Evolutionary conservation across 768 basidiomycete genomes (phyloP).

Genomic region (Sistotremastrum niveocremeum): DNA sequence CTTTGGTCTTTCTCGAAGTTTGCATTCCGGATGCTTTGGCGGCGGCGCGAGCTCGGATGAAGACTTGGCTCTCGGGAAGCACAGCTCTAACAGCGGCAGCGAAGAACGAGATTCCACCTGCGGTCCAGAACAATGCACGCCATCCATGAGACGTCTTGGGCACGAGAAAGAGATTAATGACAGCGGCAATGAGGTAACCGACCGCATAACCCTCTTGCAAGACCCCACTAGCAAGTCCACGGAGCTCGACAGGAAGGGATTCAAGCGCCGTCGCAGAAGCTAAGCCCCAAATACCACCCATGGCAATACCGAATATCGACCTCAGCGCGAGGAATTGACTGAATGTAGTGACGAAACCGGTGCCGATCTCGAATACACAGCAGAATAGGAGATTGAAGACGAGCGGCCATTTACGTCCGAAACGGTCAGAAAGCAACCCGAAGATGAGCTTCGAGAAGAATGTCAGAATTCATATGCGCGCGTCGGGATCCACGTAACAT

Average conservation of each 20-base stretch:
- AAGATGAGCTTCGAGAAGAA: constrained; percentile 39
- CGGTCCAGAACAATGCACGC: constrained; percentile 76
- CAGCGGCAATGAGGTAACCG: constrained; percentile 75
- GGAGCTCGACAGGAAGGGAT: constrained; percentile 74
- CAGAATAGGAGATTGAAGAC: constrained; percentile 63
- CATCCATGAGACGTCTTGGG: constrained; percentile 30
- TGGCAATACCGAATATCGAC: constrained; percentile 72
- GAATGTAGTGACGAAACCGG: constrained; percentile 71
- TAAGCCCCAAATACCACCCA: constrained; percentile 87
- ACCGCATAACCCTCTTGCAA: constrained; percentile 84
- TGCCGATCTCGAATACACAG: constrained; percentile 59
- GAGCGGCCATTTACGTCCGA: constrained; percentile 88
- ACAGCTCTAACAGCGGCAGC: constrained; percentile 51
- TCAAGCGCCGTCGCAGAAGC: constrained; percentile 75
- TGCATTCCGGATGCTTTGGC: constrained; percentile 28
- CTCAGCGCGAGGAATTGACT: constrained; percentile 68
- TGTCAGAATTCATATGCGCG: neutral
- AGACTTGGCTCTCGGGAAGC: constrained; percentile 70
- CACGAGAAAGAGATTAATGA: constrained; percentile 62
- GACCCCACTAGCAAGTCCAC: constrained; percentile 75
- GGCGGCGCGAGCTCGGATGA: constrained; percentile 48
- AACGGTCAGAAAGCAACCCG: constrained; percentile 77
- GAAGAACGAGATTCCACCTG: constrained; percentile 51
- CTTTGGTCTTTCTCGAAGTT: constrained; percentile 39
- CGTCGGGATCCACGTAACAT: neutral